phyloP scores from a whole-genome alignment of 345 rosid genomes.

The Sonneratia caseolaris region DNA sequence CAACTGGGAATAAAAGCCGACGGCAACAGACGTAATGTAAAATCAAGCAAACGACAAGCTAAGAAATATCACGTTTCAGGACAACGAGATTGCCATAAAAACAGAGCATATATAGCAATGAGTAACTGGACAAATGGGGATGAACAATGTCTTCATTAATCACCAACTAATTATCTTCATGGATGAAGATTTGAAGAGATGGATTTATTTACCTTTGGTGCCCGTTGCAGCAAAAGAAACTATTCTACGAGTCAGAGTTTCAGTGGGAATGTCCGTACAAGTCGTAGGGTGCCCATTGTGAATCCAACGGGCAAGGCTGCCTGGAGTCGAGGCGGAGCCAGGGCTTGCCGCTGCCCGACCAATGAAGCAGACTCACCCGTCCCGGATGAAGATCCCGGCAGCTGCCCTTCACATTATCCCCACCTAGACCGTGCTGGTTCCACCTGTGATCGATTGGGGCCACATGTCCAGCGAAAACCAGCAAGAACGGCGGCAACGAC shows the following conservation, averaged over 20 bases:
- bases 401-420: conserved; percentile 69
- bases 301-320: conserved; percentile 57
- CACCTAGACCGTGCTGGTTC: conserved; percentile 79
- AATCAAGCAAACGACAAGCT: too few relatives aligned
- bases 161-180: background rate
- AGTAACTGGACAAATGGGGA: background rate
- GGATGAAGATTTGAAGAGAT: background rate
- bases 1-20: too few relatives aligned
- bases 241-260: background rate
- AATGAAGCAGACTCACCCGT: conserved; percentile 63
- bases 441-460: conserved; percentile 76
- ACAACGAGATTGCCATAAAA: too few relatives aligned
- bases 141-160: background rate
- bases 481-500: conserved; percentile 59
- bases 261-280: conserved; percentile 39
- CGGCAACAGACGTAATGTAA: too few relatives aligned
- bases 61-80: too few relatives aligned
- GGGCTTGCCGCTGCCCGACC: conserved; percentile 86
- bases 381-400: conserved; percentile 74
- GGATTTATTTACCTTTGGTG: background rate
- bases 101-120: too few relatives aligned
- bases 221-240: background rate
- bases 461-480: conserved; percentile 61
- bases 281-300: conserved; percentile 63
- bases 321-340: conserved; percentile 65